phyloP scores from a whole-genome alignment of 768 basidiomycete genomes.

The Paxillus ammoniavirescens region DNA sequence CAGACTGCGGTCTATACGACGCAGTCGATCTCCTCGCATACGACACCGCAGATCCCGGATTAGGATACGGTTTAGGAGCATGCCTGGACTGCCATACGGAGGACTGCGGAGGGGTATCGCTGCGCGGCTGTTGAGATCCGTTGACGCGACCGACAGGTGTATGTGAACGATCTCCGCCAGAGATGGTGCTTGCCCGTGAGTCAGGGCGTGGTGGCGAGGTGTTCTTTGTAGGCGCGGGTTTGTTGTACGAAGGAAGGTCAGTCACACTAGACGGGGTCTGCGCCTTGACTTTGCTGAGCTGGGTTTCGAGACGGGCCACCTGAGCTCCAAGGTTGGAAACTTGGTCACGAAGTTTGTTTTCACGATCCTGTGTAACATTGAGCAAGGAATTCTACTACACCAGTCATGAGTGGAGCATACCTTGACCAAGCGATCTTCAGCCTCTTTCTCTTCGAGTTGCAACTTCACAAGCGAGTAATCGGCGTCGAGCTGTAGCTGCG shows the following conservation, averaged over 20 bases:
- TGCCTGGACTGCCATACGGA: constrained; percentile 79
- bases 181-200: constrained; percentile 68
- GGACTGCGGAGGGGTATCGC: constrained; percentile 48
- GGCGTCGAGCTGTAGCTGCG: constrained; percentile 61
- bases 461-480: constrained; percentile 66
- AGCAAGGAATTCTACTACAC: background rate
- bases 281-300: constrained; percentile 49
- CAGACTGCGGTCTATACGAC: constrained; percentile 35
- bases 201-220: constrained; percentile 62
- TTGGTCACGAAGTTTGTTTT: constrained; percentile 66
- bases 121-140: constrained; percentile 29
- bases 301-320: constrained; percentile 53
- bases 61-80: constrained; percentile 36
- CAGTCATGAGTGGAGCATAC: constrained; percentile 35
- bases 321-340: constrained; percentile 61
- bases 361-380: constrained; percentile 55
- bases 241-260: constrained; percentile 38
- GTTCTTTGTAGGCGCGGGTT: constrained; percentile 31
- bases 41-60: constrained; percentile 12
- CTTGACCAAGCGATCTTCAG: constrained; percentile 63
- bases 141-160: constrained; percentile 48
- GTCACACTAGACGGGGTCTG: constrained; percentile 27
- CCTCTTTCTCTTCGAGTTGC: constrained; percentile 76
- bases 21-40: constrained; percentile 17
- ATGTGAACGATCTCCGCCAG: constrained; percentile 47